Conservation (phyloP, 352 stramenopile species). For the Phytopythium helicoides region DNA sequence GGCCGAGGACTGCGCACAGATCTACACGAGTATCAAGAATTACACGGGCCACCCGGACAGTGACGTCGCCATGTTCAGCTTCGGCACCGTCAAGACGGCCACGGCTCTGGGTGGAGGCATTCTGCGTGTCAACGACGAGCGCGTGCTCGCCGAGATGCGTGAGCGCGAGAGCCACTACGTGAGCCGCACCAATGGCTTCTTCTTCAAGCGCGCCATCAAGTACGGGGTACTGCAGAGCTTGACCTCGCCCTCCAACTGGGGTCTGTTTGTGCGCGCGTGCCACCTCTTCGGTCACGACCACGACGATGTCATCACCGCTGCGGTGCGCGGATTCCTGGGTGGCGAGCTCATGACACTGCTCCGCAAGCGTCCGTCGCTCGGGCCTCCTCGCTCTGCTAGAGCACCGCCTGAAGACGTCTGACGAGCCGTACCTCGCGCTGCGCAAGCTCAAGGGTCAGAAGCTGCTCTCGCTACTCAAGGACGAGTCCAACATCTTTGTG, state of each 20-base stretch:
- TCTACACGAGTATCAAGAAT: constrained; percentile 49
- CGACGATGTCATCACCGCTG: constrained; percentile 75
- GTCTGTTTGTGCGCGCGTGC: constrained; percentile 66
- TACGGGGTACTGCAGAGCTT: constrained; percentile 69
- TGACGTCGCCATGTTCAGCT: constrained; percentile 86
- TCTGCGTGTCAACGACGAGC: constrained; percentile 53
- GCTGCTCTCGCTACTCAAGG: constrained; percentile 42
- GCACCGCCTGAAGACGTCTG: constrained; percentile 57
- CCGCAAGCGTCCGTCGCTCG: constrained; percentile 70
- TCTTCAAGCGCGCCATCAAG: constrained; percentile 74
- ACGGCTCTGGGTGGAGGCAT: constrained; percentile 77
- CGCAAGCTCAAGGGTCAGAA: constrained; percentile 74
- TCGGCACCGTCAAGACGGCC: constrained; percentile 85
- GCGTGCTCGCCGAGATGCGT: constrained; percentile 63
- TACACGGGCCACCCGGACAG: constrained; percentile 61
- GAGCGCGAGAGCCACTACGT: constrained; percentile 54
- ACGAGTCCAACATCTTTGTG: constrained; percentile 59
- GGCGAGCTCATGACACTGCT: constrained; percentile 75
- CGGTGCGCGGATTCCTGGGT: constrained; percentile 77
- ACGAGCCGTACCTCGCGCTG: constrained; percentile 62
- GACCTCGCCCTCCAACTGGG: constrained; percentile 64
- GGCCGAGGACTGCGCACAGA: constrained; percentile 80
- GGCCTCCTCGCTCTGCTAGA: constrained; percentile 64
- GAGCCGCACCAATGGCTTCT: constrained; percentile 57
- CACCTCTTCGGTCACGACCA: constrained; percentile 56